phyloP scores from a whole-genome alignment of 2,329 filamentous ascomycete genomes.

The Penicillium fuscoglaucum region DNA sequence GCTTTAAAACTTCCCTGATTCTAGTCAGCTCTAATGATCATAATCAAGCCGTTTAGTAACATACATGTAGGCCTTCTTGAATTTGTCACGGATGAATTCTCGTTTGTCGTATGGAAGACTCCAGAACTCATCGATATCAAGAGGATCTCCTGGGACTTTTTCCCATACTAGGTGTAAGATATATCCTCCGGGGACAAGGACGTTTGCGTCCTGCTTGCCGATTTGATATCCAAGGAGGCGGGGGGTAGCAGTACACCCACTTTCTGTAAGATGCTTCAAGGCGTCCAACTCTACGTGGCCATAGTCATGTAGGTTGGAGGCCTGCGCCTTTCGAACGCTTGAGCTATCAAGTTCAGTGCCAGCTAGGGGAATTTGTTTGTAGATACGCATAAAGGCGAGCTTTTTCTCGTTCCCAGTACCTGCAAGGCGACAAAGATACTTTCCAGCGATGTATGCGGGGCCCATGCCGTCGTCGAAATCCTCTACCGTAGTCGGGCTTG shows the following conservation, averaged over 20 bases:
- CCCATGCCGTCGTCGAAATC: background rate
- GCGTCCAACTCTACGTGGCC: background rate
- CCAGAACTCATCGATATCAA: background rate
- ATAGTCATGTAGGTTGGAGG: too few relatives aligned
- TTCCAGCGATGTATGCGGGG: background rate
- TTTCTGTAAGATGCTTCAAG: background rate
- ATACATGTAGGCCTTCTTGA: background rate
- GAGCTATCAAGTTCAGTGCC: too few relatives aligned
- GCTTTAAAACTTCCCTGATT: background rate
- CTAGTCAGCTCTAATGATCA: background rate
- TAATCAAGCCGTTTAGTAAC: background rate
- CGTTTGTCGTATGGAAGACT: background rate
- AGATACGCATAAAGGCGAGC: too few relatives aligned
- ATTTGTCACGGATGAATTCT: background rate
- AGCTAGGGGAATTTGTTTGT: too few relatives aligned
- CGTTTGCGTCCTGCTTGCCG: background rate
- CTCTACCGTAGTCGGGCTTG: background rate
- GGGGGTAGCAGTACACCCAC: background rate
- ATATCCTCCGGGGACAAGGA: conserved; percentile 2
- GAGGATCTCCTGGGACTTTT: background rate
- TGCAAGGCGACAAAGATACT: background rate
- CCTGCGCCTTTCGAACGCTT: too few relatives aligned
- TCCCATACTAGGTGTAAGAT: background rate
- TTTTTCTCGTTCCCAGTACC: background rate
- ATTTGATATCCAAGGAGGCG: background rate